phyloP scores from a whole-genome alignment of 176 grass and related monocot genomes.

The Rhynchospora pubera region DNA sequence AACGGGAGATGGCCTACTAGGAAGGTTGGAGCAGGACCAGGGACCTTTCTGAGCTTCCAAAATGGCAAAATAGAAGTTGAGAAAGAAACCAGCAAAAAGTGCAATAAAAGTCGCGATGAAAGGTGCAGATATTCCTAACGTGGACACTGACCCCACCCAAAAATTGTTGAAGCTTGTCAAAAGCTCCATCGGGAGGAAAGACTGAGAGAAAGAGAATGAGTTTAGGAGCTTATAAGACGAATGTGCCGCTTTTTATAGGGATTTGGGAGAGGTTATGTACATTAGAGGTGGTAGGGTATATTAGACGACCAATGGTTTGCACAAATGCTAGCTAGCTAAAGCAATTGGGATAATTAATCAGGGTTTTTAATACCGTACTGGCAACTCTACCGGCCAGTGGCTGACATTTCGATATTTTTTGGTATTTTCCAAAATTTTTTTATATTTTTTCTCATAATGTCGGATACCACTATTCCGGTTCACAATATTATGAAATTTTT shows the following conservation, averaged over 20 bases:
- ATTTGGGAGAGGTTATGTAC: background rate
- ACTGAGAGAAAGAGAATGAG: background rate
- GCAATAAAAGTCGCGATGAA: slow-evolving; percentile 2
- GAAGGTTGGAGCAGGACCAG: slow-evolving; percentile 34
- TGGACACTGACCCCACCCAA: background rate
- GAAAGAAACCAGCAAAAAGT: slow-evolving; percentile 24
- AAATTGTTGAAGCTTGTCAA: slow-evolving; percentile 1
- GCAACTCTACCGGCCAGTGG: too few species aligned
- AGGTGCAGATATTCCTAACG: slow-evolving; percentile 19
- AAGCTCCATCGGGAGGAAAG: background rate
- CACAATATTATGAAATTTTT: too few species aligned
- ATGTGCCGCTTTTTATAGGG: background rate
- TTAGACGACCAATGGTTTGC: background rate
- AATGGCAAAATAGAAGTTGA: slow-evolving; percentile 64
- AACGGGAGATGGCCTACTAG: slow-evolving; percentile 59
- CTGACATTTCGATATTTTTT: too few species aligned
- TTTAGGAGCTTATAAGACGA: background rate
- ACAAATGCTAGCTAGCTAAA: background rate
- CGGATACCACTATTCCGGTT: too few species aligned
- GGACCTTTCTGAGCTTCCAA: slow-evolving; percentile 45
- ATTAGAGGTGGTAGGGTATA: background rate
- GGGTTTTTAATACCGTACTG: too few species aligned
- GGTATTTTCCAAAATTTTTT: too few species aligned
- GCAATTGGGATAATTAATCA: too few species aligned
- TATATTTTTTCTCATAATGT: too few species aligned